These are phyloP conservation scores for Hypomontagnella submonticulosa DNA, from an alignment of 495 filamentous ascomycete species.

Conservation along the genomic window DNA sequence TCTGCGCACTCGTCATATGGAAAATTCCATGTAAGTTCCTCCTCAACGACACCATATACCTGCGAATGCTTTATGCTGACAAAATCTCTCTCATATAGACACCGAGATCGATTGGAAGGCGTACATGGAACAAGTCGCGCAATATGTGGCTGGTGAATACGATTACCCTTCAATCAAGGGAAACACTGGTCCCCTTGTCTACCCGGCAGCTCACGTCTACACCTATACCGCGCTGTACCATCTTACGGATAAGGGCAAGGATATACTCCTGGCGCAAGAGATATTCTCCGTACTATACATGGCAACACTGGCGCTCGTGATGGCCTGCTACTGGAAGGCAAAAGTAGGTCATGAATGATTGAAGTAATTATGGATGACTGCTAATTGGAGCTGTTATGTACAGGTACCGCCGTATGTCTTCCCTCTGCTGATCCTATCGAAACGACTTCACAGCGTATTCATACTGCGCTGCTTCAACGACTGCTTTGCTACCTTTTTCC, in stretches of 20 bases:
- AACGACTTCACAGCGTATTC: constrained; percentile 92
- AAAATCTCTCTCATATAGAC: constrained; percentile 63
- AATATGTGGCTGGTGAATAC: constrained; percentile 83
- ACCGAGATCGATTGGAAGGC: constrained; percentile 98
- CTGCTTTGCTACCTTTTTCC: constrained; percentile 81
- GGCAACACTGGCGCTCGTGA: constrained; percentile 75
- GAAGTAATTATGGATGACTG: constrained; percentile 1
- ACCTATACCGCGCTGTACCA: constrained; percentile 83
- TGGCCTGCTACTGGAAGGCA: constrained; percentile 82
- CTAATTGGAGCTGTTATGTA: constrained; percentile 9
- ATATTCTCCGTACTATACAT: constrained; percentile 85
- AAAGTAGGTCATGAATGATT: constrained; percentile 58
- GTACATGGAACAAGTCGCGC: constrained; percentile 92
- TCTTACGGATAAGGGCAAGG: constrained; percentile 76
- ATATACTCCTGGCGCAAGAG: constrained; percentile 83
- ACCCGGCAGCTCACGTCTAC: constrained; percentile 93
- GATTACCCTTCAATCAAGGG: constrained; percentile 89
- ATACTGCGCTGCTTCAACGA: constrained; percentile 96
- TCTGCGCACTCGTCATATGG: constrained; percentile 81
- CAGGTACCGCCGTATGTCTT: constrained; percentile 90
- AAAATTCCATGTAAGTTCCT: constrained; percentile 82
- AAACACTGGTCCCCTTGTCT: constrained; percentile 91
- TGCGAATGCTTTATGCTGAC: neutral
- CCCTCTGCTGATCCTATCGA: constrained; percentile 87
- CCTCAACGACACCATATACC: neutral